phyloP scores from a whole-genome alignment of 2,329 filamentous ascomycete genomes.

The Alternaria novae-zelandiae region DNA sequence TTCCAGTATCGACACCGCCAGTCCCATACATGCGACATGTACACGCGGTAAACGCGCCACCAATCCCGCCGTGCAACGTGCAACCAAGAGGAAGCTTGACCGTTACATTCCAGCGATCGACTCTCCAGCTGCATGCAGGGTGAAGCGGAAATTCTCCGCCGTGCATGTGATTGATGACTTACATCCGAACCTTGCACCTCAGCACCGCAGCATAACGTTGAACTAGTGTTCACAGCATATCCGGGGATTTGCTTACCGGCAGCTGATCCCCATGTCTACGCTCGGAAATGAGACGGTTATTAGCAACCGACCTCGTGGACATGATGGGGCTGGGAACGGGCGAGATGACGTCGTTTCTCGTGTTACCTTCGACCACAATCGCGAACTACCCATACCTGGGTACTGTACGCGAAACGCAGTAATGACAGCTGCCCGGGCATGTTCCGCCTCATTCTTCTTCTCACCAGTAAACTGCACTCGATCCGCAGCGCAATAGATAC shows the following conservation, averaged over 20 bases:
- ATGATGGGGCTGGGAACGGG: no score
- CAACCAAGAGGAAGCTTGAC: background rate
- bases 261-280: background rate
- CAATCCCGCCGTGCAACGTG: background rate
- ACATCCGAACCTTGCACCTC: background rate
- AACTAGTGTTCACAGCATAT: background rate
- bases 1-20: background rate
- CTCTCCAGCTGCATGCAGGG: background rate
- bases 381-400: background rate
- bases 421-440: background rate
- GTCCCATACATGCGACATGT: background rate
- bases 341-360: background rate
- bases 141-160: background rate
- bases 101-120: background rate
- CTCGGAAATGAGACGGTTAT: background rate
- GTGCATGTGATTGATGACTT: background rate
- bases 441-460: background rate
- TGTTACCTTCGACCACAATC: background rate
- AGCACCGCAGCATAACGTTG: background rate
- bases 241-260: background rate
- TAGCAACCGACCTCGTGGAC: background rate
- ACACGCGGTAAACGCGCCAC: background rate
- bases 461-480: background rate
- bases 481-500: background rate
- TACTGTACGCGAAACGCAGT: background rate